Percentiles rank a stretch among this genome's conserved stretches.
phyloP scores from a whole-genome alignment of 768 basidiomycete genomes.

The Strobilomyces dryophilus region DNA sequence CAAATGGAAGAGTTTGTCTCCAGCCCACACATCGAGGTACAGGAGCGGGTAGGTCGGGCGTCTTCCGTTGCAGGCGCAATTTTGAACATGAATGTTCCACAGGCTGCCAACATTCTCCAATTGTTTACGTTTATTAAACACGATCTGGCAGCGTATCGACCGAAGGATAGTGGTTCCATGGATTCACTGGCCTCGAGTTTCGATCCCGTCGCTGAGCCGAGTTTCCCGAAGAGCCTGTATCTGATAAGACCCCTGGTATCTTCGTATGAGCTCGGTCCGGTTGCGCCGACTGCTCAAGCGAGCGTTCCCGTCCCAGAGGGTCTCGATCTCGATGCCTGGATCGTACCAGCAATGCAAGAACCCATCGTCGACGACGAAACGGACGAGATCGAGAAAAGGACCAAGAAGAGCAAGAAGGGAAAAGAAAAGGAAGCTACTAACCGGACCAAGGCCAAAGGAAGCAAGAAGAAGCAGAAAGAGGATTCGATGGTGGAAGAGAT shows the following conservation, averaged over 20 bases:
- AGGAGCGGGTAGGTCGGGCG: conserved; percentile 71
- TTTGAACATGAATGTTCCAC: not conserved
- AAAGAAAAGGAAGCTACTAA: conserved; percentile 41
- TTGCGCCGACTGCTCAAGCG: conserved; percentile 75
- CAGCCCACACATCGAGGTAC: conserved; percentile 79
- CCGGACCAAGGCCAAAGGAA: conserved; percentile 31
- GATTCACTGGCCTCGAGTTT: conserved; percentile 37
- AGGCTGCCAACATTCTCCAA: conserved; percentile 82
- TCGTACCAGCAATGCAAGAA: conserved; percentile 57
- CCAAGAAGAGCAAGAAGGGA: conserved; percentile 41
- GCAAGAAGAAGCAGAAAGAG: conserved; percentile 44
- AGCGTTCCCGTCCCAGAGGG: conserved; percentile 80
- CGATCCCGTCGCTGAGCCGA: conserved; percentile 35
- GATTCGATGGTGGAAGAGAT: conserved; percentile 23
- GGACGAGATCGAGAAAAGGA: conserved; percentile 37
- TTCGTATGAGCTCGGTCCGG: conserved; percentile 79
- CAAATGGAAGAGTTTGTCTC: conserved; percentile 56
- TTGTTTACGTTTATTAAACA: conserved; percentile 73
- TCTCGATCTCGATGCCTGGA: conserved; percentile 82
- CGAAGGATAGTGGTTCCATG: conserved; percentile 36
- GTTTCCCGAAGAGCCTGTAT: conserved; percentile 86
- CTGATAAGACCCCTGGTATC: conserved; percentile 79
- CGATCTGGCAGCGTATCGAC: conserved; percentile 58
- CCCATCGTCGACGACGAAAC: conserved; percentile 27
- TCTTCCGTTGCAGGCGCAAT: not conserved